These are phyloP conservation scores for Ustilaginoidea virens DNA, from an alignment of 2,329 filamentous ascomycete species.

Conservation along the genomic window DNA sequence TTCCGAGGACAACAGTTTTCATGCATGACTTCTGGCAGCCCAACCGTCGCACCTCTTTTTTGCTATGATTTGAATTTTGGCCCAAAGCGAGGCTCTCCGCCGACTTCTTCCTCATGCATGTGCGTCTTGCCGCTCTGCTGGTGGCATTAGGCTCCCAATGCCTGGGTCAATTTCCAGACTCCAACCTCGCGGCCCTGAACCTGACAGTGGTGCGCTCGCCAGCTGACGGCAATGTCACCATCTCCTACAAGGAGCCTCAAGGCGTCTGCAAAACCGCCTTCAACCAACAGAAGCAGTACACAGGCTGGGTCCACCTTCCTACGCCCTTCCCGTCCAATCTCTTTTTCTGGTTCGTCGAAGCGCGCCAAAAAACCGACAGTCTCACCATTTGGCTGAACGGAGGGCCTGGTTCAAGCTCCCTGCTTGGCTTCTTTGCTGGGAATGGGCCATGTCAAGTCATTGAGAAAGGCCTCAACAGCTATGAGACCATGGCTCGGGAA, in stretches of 20 bases:
- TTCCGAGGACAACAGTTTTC: too few relatives aligned
- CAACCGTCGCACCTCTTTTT: too few relatives aligned
- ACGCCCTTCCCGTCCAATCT: constrained; percentile 35
- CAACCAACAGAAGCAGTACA: constrained; percentile 49
- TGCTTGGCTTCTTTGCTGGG: constrained; percentile 48
- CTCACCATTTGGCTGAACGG: constrained; percentile 51
- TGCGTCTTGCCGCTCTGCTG: constrained; percentile 8
- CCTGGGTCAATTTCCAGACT: constrained; percentile 18
- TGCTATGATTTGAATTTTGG: constrained; percentile 2
- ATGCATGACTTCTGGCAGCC: too few relatives aligned
- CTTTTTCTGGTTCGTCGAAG: constrained; percentile 36
- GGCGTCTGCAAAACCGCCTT: constrained; percentile 53
- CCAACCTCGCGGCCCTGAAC: constrained; percentile 18
- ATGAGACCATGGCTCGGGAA: constrained; percentile 39
- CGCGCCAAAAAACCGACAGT: constrained; percentile 24
- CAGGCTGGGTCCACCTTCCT: constrained; percentile 51
- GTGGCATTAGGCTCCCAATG: constrained; percentile 5
- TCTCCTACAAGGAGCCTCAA: constrained; percentile 48
- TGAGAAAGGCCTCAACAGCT: constrained; percentile 28
- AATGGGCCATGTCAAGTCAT: constrained; percentile 38
- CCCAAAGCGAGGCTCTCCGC: neutral
- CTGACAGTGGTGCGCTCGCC: constrained; percentile 45
- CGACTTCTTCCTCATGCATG: constrained; percentile 5
- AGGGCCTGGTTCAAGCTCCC: constrained; percentile 48
- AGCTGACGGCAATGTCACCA: constrained; percentile 45